phyloP scores from a whole-genome alignment of 2,329 filamentous ascomycete genomes.

The Verruconis gallopava region DNA sequence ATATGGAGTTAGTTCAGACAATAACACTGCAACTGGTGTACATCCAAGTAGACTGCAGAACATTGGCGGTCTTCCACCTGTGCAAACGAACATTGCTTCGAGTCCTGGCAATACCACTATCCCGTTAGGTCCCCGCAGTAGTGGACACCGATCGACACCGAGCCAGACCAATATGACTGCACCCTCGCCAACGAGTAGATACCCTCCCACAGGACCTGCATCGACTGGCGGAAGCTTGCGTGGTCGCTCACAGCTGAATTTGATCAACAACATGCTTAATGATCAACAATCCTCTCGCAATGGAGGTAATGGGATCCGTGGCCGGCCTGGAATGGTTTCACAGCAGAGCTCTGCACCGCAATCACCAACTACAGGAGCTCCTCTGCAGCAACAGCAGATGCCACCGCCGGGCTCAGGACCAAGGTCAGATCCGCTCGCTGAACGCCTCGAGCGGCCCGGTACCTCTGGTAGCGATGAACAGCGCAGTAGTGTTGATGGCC shows the following conservation, averaged over 20 bases:
- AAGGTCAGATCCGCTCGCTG: conserved; percentile 3
- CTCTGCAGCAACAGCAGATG: background rate
- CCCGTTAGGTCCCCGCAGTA: conserved; percentile 9
- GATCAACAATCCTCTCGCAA: background rate
- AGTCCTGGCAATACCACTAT: conserved; percentile 2
- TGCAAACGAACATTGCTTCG: conserved; percentile 4
- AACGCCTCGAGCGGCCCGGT: conserved; percentile 5
- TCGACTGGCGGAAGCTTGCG: conserved; percentile 1
- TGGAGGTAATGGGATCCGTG: background rate
- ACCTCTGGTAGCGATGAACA: background rate
- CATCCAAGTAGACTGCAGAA: conserved; percentile 41
- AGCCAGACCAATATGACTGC: conserved; percentile 2
- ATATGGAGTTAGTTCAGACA: no score
- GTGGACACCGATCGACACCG: conserved; percentile 2
- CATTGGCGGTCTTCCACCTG: conserved; percentile 19
- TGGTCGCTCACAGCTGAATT: background rate
- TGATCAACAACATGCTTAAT: background rate
- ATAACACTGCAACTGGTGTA: conserved; percentile 31
- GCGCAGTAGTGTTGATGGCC: background rate
- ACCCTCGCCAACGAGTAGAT: conserved; percentile 1
- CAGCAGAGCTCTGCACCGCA: conserved; percentile 4
- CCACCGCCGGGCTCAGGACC: background rate
- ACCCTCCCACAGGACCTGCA: conserved; percentile 1
- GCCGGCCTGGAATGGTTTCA: conserved; percentile 1
- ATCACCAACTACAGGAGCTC: background rate